Percentiles rank a stretch among this genome's conserved stretches.
phyloP scores from a whole-genome alignment of 139 green algal genomes.

The Gonium pectorale region DNA sequence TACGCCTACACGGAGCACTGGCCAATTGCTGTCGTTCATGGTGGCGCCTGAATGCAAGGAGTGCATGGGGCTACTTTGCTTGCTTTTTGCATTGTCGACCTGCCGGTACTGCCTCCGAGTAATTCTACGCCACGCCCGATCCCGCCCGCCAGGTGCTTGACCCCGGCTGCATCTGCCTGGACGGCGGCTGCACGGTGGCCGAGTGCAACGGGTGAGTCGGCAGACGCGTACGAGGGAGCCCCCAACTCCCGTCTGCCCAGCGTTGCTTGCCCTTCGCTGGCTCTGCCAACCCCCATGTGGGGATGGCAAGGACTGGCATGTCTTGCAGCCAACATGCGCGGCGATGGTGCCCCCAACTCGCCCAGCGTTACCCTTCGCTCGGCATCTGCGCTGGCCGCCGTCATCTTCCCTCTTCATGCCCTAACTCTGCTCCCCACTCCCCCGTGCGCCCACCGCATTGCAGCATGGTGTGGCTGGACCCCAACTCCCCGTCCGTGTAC shows the following conservation, averaged over 20 bases:
- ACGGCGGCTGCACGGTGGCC: constrained; percentile 11
- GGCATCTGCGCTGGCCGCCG: too few relatives aligned
- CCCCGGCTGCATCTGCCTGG: constrained; percentile 41
- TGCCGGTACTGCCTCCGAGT: neutral
- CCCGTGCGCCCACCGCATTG: neutral
- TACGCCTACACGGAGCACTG: too few relatives aligned
- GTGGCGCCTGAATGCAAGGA: too few relatives aligned
- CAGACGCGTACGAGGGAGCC: neutral
- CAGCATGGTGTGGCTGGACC: constrained; percentile 13
- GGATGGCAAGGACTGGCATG: neutral
- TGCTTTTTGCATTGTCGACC: neutral
- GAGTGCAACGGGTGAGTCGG: constrained; percentile 34
- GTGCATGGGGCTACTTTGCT: neutral
- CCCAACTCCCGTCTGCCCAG: neutral
- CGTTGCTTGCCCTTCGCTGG: too few relatives aligned
- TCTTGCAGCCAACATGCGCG: neutral
- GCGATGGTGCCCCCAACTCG: neutral
- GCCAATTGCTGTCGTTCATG: too few relatives aligned
- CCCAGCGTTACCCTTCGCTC: neutral
- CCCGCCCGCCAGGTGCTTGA: neutral
- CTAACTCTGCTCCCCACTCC: neutral
- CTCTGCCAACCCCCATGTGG: neutral
- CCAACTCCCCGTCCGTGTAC: neutral
- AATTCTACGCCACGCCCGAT: neutral
- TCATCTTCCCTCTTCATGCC: neutral